Percentiles rank a stretch among this genome's conserved stretches.
phyloP scores from a whole-genome alignment of 306 rosid genomes.

The Corylus avellana region DNA sequence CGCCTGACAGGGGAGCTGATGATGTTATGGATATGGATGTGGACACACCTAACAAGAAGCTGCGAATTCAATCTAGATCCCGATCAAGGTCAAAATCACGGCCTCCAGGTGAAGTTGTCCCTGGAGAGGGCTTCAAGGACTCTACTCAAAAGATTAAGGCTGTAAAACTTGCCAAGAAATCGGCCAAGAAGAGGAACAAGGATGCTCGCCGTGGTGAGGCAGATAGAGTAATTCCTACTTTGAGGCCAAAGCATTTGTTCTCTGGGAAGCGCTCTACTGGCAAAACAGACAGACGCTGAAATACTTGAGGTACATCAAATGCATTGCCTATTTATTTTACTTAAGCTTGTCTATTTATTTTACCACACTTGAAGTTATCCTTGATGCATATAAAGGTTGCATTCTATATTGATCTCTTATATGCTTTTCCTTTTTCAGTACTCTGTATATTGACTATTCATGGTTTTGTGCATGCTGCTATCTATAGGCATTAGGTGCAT shows the following conservation, averaged over 20 bases:
- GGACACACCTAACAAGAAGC: conserved; percentile 65
- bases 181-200: conserved; percentile 75
- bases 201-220: conserved; percentile 89
- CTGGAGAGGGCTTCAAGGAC: conserved; percentile 87
- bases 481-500: neutral
- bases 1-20: conserved; percentile 42
- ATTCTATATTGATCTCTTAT: neutral
- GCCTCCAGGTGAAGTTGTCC: conserved; percentile 64
- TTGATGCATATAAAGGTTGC: neutral
- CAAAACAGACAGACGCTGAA: conserved; percentile 68
- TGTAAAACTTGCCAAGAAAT: conserved; percentile 55
- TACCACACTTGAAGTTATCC: too few relatives aligned
- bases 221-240: conserved; percentile 78
- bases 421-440: neutral
- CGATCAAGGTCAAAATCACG: conserved; percentile 61
- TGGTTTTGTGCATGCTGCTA: neutral
- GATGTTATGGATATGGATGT: conserved; percentile 69
- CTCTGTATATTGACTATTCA: too few relatives aligned
- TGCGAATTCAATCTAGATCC: conserved; percentile 52
- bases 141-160: conserved; percentile 76
- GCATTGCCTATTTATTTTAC: neutral
- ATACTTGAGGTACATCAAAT: conserved; percentile 26
- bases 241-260: conserved; percentile 80
- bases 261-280: conserved; percentile 79
- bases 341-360: neutral